phyloP scores from a whole-genome alignment of 345 rosid genomes.

The Kandelia obovata region DNA sequence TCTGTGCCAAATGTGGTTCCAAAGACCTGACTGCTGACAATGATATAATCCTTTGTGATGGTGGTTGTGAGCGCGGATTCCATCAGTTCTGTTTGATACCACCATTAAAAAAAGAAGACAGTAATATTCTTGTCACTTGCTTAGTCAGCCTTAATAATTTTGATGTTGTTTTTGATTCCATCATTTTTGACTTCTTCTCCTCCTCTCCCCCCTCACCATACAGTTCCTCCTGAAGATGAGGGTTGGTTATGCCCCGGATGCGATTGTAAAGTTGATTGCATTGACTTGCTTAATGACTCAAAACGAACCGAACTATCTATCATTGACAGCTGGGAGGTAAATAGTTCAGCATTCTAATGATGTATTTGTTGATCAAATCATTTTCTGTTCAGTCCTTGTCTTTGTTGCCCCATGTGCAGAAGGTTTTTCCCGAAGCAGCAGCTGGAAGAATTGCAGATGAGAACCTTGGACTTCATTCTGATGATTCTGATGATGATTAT shows the following conservation, averaged over 20 bases:
- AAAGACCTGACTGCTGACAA: constrained; percentile 71
- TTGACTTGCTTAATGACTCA: constrained; percentile 70
- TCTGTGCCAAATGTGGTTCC: constrained; percentile 94
- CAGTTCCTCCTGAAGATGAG: constrained; percentile 95
- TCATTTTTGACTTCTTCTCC: constrained; percentile 2
- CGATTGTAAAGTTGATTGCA: constrained; percentile 78
- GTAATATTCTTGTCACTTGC: constrained; percentile 46
- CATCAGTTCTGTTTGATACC: constrained; percentile 91
- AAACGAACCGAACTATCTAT: constrained; percentile 63
- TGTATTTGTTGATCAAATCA: constrained; percentile 1
- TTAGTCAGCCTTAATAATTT: constrained; percentile 17
- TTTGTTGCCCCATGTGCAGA: constrained; percentile 45
- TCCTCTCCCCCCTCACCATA: constrained; percentile 16
- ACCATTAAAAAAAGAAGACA: constrained; percentile 83
- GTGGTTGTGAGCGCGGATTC: constrained; percentile 88
- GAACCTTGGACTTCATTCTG: constrained; percentile 68
- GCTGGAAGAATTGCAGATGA: constrained; percentile 48
- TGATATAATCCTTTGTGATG: constrained; percentile 97
- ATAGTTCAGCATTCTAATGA: too few relatives aligned
- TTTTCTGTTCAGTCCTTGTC: background rate
- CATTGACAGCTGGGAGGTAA: constrained; percentile 82
- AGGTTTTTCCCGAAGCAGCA: constrained; percentile 78
- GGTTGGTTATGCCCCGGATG: constrained; percentile 97
- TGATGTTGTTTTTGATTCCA: constrained; percentile 7
- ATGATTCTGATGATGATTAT: constrained; percentile 87